phyloP scores from a whole-genome alignment of 257 asterid genomes.

The Petunia axillaris region DNA sequence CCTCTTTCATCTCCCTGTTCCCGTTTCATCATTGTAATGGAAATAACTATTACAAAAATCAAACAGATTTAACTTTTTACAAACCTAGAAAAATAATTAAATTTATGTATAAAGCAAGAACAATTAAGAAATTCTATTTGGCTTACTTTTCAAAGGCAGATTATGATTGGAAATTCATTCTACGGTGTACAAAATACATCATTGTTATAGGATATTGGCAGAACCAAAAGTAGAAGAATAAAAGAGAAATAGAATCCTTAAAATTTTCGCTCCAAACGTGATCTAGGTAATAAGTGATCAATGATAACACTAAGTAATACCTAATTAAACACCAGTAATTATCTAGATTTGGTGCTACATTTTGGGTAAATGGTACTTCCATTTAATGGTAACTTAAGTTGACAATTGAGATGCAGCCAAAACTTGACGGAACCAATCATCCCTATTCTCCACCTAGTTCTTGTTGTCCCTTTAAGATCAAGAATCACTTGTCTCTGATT shows the following conservation, averaged over 20 bases:
- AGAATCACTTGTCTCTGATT: constrained; percentile 33
- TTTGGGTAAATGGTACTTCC: constrained; percentile 47
- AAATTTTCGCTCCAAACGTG: neutral
- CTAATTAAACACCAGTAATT: neutral
- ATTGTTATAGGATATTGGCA: neutral
- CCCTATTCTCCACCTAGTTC: constrained; percentile 76
- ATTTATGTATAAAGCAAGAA: neutral
- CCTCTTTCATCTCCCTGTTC: too few relatives aligned
- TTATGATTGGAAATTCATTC: neutral
- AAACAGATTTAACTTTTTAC: neutral
- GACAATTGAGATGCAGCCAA: constrained; percentile 65
- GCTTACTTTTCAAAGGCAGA: neutral
- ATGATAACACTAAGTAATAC: neutral
- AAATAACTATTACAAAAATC: neutral
- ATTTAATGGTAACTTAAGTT: constrained; percentile 53
- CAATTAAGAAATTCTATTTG: neutral
- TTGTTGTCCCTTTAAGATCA: constrained; percentile 55
- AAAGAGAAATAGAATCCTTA: neutral
- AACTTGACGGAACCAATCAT: constrained; percentile 66
- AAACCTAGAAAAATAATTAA: neutral
- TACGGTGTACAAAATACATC: neutral
- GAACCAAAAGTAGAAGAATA: neutral
- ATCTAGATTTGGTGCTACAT: constrained; percentile 57
- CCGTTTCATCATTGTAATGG: too few relatives aligned
- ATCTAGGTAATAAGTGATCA: neutral